Percentiles rank a stretch among this genome's conserved stretches.
Evolutionary conservation across 208 protist species (phyloP).

Genomic region (Trypanosoma grayi): DNA sequence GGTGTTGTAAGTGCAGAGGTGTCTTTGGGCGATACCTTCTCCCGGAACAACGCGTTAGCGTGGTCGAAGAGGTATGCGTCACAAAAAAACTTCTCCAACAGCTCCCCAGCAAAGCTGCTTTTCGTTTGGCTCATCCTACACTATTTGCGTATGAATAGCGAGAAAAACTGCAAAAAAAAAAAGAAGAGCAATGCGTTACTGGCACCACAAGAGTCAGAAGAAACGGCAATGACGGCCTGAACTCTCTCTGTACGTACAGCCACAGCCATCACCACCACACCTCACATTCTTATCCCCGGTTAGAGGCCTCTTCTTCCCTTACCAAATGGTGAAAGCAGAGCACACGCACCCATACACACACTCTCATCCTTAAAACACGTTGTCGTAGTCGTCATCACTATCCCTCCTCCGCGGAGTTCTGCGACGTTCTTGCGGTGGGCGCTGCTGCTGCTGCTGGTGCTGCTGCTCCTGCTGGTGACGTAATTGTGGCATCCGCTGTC

Average conservation of each 20-base stretch:
- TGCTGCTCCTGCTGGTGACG: constrained; percentile 21
- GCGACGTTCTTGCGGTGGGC: neutral
- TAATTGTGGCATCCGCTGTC: constrained; percentile 1
- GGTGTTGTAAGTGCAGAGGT: constrained; percentile 3
- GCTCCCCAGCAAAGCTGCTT: neutral
- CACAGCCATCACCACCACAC: neutral
- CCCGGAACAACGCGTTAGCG: constrained; percentile 29
- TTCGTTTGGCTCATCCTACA: constrained; percentile 11
- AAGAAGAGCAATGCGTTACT: constrained; percentile 2
- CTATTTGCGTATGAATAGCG: neutral
- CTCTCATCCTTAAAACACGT: constrained; percentile 33
- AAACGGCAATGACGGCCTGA: neutral
- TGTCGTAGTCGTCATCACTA: constrained; percentile 25
- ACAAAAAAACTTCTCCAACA: constrained; percentile 28
- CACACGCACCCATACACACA: neutral
- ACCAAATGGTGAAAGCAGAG: neutral
- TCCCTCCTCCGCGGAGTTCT: neutral
- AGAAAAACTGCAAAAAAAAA: neutral
- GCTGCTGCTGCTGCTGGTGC: constrained; percentile 17
- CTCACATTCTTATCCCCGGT: neutral
- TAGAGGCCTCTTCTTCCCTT: neutral
- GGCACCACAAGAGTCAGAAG: constrained; percentile 3
- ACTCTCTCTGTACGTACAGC: no score
- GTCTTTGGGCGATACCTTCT: constrained; percentile 29
- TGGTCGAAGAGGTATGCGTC: constrained; percentile 33